A percentile compares a stretch with the other conserved stretches of the same genome.
phyloP scores from a whole-genome alignment of 352 stramenopile species.

The Pythium apleroticum region DNA sequence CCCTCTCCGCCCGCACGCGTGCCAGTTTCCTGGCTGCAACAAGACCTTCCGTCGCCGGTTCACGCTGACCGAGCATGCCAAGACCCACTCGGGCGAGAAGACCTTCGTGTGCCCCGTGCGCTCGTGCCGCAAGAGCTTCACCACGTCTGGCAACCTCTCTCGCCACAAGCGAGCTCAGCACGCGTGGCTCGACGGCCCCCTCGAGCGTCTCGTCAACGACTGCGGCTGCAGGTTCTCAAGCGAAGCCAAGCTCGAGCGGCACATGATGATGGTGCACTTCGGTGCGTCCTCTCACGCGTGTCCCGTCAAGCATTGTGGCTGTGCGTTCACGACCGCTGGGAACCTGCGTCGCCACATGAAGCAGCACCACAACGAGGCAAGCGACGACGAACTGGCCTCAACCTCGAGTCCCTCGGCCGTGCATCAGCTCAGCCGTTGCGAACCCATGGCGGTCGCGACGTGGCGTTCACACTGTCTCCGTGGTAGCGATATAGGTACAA shows the following conservation, averaged over 20 bases:
- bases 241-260: conserved; percentile 16
- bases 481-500: not conserved
- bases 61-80: conserved; percentile 71
- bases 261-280: conserved; percentile 21
- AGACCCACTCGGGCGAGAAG: conserved; percentile 78
- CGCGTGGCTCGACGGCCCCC: conserved; percentile 34
- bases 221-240: conserved; percentile 16
- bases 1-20: conserved; percentile 23
- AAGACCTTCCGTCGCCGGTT: conserved; percentile 31
- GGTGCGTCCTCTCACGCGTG: conserved; percentile 31
- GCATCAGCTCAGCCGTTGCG: not conserved
- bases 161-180: conserved; percentile 43
- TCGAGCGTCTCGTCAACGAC: conserved; percentile 5
- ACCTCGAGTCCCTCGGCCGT: not conserved
- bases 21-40: conserved; percentile 39
- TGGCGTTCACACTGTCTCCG: not conserved
- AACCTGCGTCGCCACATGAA: conserved; percentile 36
- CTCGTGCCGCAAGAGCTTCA: conserved; percentile 72
- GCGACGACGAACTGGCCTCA: not conserved
- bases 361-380: not conserved
- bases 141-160: conserved; percentile 57
- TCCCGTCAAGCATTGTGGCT: conserved; percentile 37
- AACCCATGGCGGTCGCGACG: not conserved
- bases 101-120: conserved; percentile 47
- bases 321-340: conserved; percentile 60